A percentile compares a stretch with the other conserved stretches of the same genome.
Evolutionary conservation across 192 early-diverging fungal genomes (phyloP).

Genomic region (Oehlia diaphana): DNA sequence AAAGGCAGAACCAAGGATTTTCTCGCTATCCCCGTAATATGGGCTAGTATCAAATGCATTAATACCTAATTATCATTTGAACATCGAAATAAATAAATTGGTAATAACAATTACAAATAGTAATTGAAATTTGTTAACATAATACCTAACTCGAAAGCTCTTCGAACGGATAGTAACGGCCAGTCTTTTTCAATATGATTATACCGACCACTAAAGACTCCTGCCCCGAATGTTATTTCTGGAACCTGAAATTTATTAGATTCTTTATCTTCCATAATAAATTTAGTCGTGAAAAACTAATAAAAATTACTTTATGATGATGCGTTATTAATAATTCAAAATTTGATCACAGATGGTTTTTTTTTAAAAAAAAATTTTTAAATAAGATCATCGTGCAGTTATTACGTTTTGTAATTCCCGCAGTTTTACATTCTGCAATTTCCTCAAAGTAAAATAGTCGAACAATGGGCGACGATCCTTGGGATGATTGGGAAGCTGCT

Average conservation of each 20-base stretch:
- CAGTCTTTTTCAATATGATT: slow-evolving; percentile 46
- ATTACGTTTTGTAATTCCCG: neutral
- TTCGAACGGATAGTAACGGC: slow-evolving; percentile 47
- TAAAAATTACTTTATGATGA: neutral
- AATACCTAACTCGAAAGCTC: slow-evolving; percentile 49
- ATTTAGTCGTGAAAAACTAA: neutral
- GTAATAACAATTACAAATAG: neutral
- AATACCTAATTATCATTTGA: slow-evolving; percentile 43
- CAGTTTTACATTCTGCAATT: neutral
- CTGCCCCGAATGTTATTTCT: slow-evolving; percentile 54
- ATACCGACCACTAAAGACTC: slow-evolving; percentile 51
- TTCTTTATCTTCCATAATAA: slow-evolving; percentile 17
- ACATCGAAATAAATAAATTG: slow-evolving; percentile 10
- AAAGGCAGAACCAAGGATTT: slow-evolving; percentile 63
- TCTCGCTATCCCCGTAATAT: slow-evolving; percentile 71
- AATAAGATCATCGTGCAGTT: no score
- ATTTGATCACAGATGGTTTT: no score
- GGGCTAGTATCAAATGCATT: slow-evolving; percentile 73
- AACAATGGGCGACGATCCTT: slow-evolving; percentile 20
- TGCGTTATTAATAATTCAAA: no score
- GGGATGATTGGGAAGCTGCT: slow-evolving; percentile 31
- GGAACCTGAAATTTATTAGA: slow-evolving; percentile 42
- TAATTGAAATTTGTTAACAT: neutral
- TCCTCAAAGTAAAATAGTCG: neutral
- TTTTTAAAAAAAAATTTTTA: no score